phyloP scores from a whole-genome alignment of 306 rosid species.

The Corylus americana region DNA sequence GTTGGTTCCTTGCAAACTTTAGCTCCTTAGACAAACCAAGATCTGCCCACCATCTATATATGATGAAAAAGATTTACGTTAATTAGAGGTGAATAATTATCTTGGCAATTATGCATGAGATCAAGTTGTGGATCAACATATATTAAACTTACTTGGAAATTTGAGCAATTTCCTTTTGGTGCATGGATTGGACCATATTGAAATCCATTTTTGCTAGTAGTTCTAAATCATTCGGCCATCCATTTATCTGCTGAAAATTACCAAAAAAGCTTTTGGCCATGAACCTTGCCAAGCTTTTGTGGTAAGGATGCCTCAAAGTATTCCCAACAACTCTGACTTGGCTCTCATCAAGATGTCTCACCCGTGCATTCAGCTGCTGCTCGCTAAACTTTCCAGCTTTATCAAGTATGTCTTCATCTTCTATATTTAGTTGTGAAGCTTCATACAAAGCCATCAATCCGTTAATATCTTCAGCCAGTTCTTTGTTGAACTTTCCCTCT shows the following conservation, averaged over 20 bases:
- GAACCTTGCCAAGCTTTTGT: constrained; percentile 45
- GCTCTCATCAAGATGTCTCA: constrained; percentile 27
- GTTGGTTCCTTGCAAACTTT: constrained; percentile 51
- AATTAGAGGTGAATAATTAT: neutral
- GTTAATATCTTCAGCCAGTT: constrained; percentile 21
- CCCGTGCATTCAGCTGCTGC: constrained; percentile 28
- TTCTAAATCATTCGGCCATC: constrained; percentile 27
- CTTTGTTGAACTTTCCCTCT: constrained; percentile 11
- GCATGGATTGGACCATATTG: constrained; percentile 24
- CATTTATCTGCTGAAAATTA: constrained; percentile 2
- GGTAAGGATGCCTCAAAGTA: constrained; percentile 36
- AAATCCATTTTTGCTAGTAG: constrained; percentile 37
- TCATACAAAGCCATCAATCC: constrained; percentile 46
- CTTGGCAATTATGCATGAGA: too few species aligned
- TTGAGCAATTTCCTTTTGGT: constrained; percentile 38
- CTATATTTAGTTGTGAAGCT: constrained; percentile 54
- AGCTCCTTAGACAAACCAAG: constrained; percentile 41
- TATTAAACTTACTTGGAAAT: constrained; percentile 36
- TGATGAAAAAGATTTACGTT: neutral
- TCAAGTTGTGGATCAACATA: neutral
- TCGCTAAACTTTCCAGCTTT: constrained; percentile 31
- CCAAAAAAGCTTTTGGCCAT: constrained; percentile 19
- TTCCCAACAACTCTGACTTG: constrained; percentile 12
- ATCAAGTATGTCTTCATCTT: constrained; percentile 50
- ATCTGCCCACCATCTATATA: constrained; percentile 63